Evolutionary conservation across 1,284 basidiomycete species (phyloP), one percentile per base, ranked within the genome.

Genomic region (Inonotus obliquus): DNA sequence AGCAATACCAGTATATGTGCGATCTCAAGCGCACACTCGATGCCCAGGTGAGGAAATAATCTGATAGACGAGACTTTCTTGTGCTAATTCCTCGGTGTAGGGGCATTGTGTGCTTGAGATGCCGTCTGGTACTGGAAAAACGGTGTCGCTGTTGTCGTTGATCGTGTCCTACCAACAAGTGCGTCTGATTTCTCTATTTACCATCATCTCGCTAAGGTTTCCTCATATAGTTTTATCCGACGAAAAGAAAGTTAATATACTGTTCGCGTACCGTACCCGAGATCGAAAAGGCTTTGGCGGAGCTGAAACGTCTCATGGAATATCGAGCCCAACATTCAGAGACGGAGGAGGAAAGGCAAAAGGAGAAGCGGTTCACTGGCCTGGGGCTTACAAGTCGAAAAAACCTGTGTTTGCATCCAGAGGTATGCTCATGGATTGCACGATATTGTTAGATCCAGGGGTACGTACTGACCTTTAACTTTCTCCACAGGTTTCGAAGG

Each of bases 181-280:
- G 63, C 57, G 47, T 51, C 14, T n/a, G 27, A 58, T 32, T 27
- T 13, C 44, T 27, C 4, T 52, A 35, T 9, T 17, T 17, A 10
- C 14, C n/a, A 19, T 32, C 27, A 32, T 5, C 17, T 48, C 27
- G 25, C 39, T 45, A 35, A 51, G 19, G 41, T 35, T 51, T 13
- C 41, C 17, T n/a, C 19, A 13, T 41, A 57, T 21, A 96, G 92
- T 97, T 95, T 76, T 94, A 96, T 72, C 92, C 94, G 9, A 90
- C 87, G 7, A 87, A 89, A 65, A 84, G 97, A 65, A 99, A 99
- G 74, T 86, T 99, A 67, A 91, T 99, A 67, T 99, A 99, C 75
- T 99, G 97, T 75, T 99, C 97, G 25, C 96, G 97, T 71, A 99
- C 97, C 2, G 97, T 99, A n/a, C 97, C 97, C 5, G 97, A 99